Percentiles rank a stretch among this genome's conserved stretches.
Evolutionary conservation across 2,329 filamentous ascomycete genomes (phyloP).

Genomic region (Fusarium mundagurra): DNA sequence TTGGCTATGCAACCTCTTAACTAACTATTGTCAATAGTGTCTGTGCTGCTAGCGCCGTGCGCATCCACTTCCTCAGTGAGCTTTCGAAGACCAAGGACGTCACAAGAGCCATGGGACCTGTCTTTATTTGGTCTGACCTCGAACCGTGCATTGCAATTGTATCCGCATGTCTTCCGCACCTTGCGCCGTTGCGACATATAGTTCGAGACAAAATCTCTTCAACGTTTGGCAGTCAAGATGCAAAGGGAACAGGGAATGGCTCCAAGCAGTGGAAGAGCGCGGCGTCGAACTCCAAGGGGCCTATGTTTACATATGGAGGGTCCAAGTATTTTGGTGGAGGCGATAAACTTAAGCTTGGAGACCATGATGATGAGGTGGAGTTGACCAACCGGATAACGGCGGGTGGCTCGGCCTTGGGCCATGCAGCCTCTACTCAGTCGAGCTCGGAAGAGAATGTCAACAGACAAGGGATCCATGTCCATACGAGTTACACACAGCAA

Average conservation of each 20-base stretch:
- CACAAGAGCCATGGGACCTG: not conserved
- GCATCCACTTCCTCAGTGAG: not conserved
- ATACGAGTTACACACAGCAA: not conserved
- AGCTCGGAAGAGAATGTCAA: not conserved
- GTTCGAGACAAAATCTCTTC: not conserved
- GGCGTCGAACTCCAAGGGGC: not conserved
- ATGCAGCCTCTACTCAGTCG: not conserved
- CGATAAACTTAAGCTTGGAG: not conserved
- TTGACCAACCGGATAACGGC: not conserved
- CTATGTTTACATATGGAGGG: not conserved
- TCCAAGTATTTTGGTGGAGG: not conserved
- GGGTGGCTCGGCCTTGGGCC: not conserved
- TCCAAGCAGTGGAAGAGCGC: not conserved
- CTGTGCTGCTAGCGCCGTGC: not conserved
- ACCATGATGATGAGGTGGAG: not conserved
- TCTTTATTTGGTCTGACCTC: not conserved
- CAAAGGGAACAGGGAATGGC: not conserved
- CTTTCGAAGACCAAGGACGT: not conserved
- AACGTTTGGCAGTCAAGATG: not conserved
- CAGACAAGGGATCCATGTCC: not conserved
- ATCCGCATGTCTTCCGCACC: not conserved
- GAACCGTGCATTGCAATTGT: not conserved
- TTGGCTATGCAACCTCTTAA: fast-evolving
- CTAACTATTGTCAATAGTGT: not conserved
- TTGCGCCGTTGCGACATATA: not conserved